Base-by-base conservation (phyloP, 768 basidiomycete genomes). In the Podaxis mareebaensis region DNA sequence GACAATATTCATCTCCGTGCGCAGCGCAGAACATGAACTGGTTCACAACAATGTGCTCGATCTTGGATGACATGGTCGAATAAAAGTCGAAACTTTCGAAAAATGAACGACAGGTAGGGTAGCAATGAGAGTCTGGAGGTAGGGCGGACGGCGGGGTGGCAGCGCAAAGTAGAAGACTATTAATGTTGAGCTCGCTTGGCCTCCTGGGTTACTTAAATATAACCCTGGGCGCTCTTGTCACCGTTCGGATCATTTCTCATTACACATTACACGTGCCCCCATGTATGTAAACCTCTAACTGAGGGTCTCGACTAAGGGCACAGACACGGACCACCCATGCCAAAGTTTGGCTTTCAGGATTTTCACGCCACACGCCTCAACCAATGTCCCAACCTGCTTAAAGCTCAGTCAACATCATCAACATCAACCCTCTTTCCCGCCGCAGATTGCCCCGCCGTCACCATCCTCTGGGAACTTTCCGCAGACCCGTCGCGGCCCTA, bases 1-100 rank as follows among this genome's bases (percentile, higher is more conserved):
- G 65, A 51, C 76, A 78, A 42, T 67, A 66, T 63, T 78, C 76
- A 20, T 68, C 68, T 33, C 77, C 76, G 49, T 78, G 77, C 24
- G 67, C 69, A 2, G 60, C 52, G 54, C 76, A 78, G 67, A 77
- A 78, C 64, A 69, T 71, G 60, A 76, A 75, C 3, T 64, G 66
- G 51, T 75, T 74, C 5, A 76, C 72, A 22, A 71, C n/a, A n/a
- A 75, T 72, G 54, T 68, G 59, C 22, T 60, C 59, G 20, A 60
- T 60, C 33, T 60, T 60, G 8, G 38, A 52, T 0, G 26, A 12
- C 26, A 56, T 56, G 0, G 22, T 20, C 20, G 22, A 28, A 51
- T 51, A 51, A 12, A 40, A 15, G 11, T 13, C 15, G 54, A 22
- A 20, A 46, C 0, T 15, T 15, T 24, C 20, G 24, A 11, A 56